phyloP scores from a whole-genome alignment of 192 early-diverging fungal genomes.

The Polychytrium aggregatum region DNA sequence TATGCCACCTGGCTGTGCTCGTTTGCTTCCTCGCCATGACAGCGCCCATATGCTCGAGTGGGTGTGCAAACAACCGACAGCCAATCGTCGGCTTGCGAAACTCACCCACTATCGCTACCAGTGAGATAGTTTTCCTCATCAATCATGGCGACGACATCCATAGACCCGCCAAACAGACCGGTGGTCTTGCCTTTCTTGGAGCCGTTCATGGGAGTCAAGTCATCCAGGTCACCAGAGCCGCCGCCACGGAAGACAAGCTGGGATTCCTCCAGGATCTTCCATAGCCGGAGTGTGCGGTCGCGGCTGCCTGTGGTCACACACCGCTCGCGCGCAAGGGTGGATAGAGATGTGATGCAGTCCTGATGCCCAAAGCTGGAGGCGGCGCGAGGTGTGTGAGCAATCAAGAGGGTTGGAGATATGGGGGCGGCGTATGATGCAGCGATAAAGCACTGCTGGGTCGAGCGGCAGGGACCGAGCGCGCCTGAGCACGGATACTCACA shows the following conservation, averaged over 20 bases:
- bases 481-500: slow-evolving; percentile 19
- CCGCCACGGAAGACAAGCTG: slow-evolving; percentile 89
- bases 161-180: slow-evolving; percentile 31
- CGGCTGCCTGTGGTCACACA: slow-evolving; percentile 84
- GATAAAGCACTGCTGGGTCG: too few relatives aligned
- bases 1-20: too few relatives aligned
- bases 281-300: slow-evolving; percentile 81
- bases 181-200: slow-evolving; percentile 19
- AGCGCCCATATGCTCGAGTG: too few relatives aligned
- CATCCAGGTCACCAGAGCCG: slow-evolving; percentile 20
- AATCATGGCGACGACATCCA: slow-evolving; percentile 83
- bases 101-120: slow-evolving; percentile 77
- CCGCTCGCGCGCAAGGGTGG: slow-evolving; percentile 73
- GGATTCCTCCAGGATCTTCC: slow-evolving; percentile 91
- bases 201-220: slow-evolving; percentile 35
- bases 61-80: too few relatives aligned
- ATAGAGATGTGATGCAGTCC: slow-evolving; percentile 73
- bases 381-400: too few relatives aligned
- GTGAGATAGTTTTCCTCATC: slow-evolving; percentile 90
- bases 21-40: too few relatives aligned
- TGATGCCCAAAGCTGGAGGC: slow-evolving; percentile 79
- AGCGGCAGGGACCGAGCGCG: neutral
- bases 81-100: neutral
- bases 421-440: too few relatives aligned
- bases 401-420: too few relatives aligned